phyloP scores from a whole-genome alignment of 1,139 yeast species.

The Nakaseomyces delphensis region DNA sequence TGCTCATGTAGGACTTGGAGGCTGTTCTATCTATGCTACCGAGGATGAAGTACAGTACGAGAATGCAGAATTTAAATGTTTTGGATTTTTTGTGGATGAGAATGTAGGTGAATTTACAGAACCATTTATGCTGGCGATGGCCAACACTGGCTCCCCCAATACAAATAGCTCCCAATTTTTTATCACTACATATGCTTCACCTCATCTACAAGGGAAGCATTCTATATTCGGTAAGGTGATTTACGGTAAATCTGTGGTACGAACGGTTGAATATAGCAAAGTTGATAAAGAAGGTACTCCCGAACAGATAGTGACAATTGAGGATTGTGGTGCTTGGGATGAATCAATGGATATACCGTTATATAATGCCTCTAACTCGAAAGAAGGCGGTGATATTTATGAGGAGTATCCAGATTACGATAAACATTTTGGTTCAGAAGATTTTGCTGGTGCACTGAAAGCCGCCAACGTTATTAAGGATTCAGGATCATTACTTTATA shows the following conservation, averaged over 20 bases:
- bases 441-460: constrained; percentile 42
- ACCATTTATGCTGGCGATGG: constrained; percentile 58
- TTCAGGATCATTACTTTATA: constrained; percentile 54
- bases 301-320: constrained; percentile 41
- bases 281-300: constrained; percentile 43
- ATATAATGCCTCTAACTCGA: constrained; percentile 51
- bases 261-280: constrained; percentile 49
- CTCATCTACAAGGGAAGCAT: constrained; percentile 69
- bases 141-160: constrained; percentile 49
- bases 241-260: constrained; percentile 62
- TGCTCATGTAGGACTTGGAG: constrained; percentile 45
- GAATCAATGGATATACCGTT: constrained; percentile 47
- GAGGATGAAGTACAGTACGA: constrained; percentile 19
- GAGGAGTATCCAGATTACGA: constrained; percentile 76
- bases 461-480: constrained; percentile 52
- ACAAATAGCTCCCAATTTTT: constrained; percentile 73
- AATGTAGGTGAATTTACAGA: constrained; percentile 42
- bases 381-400: constrained; percentile 57
- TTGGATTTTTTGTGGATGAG: constrained; percentile 51
- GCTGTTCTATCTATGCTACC: constrained; percentile 38
- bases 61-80: constrained; percentile 16
- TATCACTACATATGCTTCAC: constrained; percentile 60
- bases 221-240: constrained; percentile 62
- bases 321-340: constrained; percentile 59
- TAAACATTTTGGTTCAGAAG: constrained; percentile 46